Conservation (phyloP, 2,329 filamentous ascomycete species). For the Aurifilum marmelostoma region DNA sequence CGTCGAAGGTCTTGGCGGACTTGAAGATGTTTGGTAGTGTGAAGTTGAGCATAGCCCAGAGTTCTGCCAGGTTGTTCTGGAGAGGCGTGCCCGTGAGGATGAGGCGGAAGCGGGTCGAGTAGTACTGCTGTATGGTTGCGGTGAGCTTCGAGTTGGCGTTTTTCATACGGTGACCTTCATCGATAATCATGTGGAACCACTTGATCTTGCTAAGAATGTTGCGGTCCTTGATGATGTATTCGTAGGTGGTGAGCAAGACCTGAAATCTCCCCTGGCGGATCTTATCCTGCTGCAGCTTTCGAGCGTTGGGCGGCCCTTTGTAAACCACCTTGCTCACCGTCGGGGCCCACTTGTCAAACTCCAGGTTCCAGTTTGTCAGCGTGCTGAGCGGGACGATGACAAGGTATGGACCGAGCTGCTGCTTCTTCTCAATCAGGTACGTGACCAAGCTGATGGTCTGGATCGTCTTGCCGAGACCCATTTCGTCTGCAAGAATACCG, state of each 20-base stretch:
- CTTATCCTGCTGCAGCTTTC: constrained; percentile 89
- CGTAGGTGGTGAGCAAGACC: constrained; percentile 94
- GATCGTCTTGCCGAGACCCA: constrained; percentile 99
- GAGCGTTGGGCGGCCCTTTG: constrained; percentile 87
- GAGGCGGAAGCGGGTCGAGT: constrained; percentile 89
- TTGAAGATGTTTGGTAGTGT: constrained; percentile 99
- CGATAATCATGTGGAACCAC: constrained; percentile 99
- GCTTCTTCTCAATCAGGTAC: constrained; percentile 94
- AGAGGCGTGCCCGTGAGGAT: constrained; percentile 97
- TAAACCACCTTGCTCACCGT: constrained; percentile 87
- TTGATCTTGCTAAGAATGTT: constrained; percentile 97
- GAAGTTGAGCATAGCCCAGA: constrained; percentile 99
- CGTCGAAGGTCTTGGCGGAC: constrained; percentile 96
- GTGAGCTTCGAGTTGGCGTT: constrained; percentile 96
- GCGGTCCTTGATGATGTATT: constrained; percentile 99
- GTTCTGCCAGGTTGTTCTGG: constrained; percentile 93
- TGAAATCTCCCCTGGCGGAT: constrained; percentile 96
- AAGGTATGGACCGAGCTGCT: constrained; percentile 87
- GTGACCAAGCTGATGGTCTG: constrained; percentile 98
- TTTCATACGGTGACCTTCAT: constrained; percentile 99
- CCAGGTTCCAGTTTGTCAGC: constrained; percentile 96
- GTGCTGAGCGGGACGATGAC: constrained; percentile 98
- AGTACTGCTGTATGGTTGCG: constrained; percentile 92
- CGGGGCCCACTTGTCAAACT: constrained; percentile 99
- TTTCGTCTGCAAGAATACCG: constrained; percentile 97